Evolutionary conservation across 164 flowering plant genomes (phyloP).

Genomic region (Annona squamosa): DNA sequence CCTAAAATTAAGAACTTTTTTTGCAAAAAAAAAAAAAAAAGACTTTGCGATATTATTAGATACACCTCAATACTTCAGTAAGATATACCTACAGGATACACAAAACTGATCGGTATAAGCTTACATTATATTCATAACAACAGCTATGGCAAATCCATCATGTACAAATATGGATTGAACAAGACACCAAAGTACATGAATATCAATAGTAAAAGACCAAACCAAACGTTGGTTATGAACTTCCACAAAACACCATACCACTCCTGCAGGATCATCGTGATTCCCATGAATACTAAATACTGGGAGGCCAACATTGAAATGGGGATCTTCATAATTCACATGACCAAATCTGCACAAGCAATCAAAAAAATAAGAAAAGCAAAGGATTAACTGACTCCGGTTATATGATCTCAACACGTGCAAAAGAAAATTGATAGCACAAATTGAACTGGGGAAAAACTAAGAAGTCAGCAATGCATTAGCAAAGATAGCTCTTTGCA

Average conservation of each 20-base stretch:
- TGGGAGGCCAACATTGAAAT: conserved; percentile 96
- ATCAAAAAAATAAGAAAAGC: neutral
- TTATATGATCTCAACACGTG: too few species aligned
- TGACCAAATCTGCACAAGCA: conserved; percentile 77
- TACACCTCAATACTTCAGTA: too few species aligned
- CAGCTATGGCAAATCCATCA: too few species aligned
- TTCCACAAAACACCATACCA: conserved; percentile 45
- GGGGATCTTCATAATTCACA: conserved; percentile 97
- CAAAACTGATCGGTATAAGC: too few species aligned
- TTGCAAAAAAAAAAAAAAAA: too few species aligned
- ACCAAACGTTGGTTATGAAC: neutral
- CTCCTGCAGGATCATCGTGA: conserved; percentile 99
- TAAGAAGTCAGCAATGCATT: neutral
- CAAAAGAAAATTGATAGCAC: neutral
- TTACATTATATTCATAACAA: too few species aligned
- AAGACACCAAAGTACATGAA: neutral
- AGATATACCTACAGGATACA: too few species aligned
- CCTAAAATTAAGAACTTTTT: too few species aligned
- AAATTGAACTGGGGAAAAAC: neutral
- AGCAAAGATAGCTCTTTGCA: neutral
- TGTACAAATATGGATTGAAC: too few species aligned
- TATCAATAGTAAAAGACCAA: neutral
- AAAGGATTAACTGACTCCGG: neutral
- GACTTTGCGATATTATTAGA: too few species aligned
- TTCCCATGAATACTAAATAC: conserved; percentile 98